These are phyloP conservation scores for Neonectria sp. DNA, from an alignment of 2,329 filamentous ascomycete species.

Conservation along the genomic window DNA sequence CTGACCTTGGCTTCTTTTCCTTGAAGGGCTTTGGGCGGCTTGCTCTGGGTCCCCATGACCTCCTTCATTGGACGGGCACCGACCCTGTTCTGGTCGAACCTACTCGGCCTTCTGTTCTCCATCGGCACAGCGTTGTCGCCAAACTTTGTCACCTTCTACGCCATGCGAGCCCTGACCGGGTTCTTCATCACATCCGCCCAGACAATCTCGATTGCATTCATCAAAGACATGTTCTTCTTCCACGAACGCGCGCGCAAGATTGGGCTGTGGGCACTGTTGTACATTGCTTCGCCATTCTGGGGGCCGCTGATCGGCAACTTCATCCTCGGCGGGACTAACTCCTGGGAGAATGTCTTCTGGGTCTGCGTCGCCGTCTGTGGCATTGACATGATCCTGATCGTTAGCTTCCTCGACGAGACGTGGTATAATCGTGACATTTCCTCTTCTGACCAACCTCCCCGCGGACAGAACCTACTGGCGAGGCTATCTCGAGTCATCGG, in stretches of 20 bases:
- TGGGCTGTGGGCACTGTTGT: slow-evolving; percentile 62
- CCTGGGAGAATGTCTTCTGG: slow-evolving; percentile 65
- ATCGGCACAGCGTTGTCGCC: slow-evolving; percentile 27
- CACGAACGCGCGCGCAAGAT: slow-evolving; percentile 68
- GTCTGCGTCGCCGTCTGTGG: slow-evolving; percentile 59
- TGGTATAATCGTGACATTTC: slow-evolving; percentile 64
- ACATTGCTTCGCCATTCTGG: slow-evolving; percentile 60
- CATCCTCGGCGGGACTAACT: slow-evolving; percentile 59
- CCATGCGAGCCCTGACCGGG: slow-evolving; percentile 45
- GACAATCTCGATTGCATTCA: slow-evolving; percentile 64
- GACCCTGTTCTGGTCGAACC: slow-evolving; percentile 37
- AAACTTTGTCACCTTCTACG: slow-evolving; percentile 30
- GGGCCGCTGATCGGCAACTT: slow-evolving; percentile 64
- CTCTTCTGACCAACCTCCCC: slow-evolving; percentile 52
- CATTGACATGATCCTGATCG: slow-evolving; percentile 55
- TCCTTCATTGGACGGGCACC: slow-evolving; percentile 39
- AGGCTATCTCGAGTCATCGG: slow-evolving; percentile 43
- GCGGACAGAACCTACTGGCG: slow-evolving; percentile 45
- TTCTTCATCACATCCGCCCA: slow-evolving; percentile 64
- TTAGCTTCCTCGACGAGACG: slow-evolving; percentile 63
- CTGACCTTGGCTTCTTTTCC: neutral
- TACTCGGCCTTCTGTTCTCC: slow-evolving; percentile 36
- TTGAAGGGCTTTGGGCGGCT: slow-evolving; percentile 31
- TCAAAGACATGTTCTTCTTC: slow-evolving; percentile 74
- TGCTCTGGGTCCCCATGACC: slow-evolving; percentile 41